Conservation (phyloP, 495 filamentous ascomycete species). For the Aspergillus haitiensis region DNA sequence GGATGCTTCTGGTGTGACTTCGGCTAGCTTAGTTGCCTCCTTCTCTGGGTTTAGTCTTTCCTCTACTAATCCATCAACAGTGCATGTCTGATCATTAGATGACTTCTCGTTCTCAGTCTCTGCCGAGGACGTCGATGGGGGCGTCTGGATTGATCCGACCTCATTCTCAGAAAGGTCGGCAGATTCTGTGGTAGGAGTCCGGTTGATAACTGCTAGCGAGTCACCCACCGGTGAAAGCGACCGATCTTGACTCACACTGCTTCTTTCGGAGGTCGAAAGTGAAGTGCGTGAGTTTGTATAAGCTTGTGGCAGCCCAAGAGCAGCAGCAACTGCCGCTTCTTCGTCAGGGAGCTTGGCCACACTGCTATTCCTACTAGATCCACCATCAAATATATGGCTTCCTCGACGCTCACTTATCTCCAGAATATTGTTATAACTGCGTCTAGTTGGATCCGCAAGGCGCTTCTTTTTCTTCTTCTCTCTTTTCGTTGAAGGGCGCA, state of each 20-base stretch:
- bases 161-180: conserved; percentile 48
- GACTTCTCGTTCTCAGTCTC: conserved; percentile 13
- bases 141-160: conserved; percentile 37
- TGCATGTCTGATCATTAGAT: neutral
- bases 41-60: neutral
- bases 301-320: conserved; percentile 59
- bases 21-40: neutral
- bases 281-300: conserved; percentile 47
- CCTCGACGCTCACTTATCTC: conserved; percentile 56
- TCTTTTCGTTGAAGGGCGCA: conserved; percentile 85
- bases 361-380: conserved; percentile 43
- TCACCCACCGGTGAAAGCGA: conserved; percentile 29
- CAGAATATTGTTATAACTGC: conserved; percentile 79
- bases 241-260: conserved; percentile 40
- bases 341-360: conserved; percentile 51
- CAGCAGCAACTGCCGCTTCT: conserved; percentile 71
- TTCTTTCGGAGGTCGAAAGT: conserved; percentile 50
- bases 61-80: conserved; percentile 1
- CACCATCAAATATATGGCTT: conserved; percentile 56
- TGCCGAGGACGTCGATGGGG: conserved; percentile 3
- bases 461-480: conserved; percentile 91
- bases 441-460: conserved; percentile 70
- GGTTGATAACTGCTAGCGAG: conserved; percentile 34
- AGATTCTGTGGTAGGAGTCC: conserved; percentile 32
- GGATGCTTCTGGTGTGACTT: neutral